Base-by-base conservation (phyloP, 768 basidiomycete genomes). In the Hortiboletus flavorubellus region DNA sequence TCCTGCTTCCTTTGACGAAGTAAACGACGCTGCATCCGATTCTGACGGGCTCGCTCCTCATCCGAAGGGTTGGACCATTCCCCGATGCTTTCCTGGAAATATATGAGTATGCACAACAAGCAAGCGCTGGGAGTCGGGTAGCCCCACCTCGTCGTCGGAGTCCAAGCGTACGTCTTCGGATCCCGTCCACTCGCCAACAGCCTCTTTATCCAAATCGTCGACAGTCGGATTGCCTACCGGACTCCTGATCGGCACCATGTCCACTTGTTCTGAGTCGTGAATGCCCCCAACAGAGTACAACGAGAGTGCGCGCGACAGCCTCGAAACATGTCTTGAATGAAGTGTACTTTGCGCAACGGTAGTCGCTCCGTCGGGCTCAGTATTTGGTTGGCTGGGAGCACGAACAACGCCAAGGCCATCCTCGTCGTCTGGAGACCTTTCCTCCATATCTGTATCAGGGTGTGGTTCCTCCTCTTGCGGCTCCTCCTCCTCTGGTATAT, bases 31-130 rank as follows among this genome's bases (percentile, higher is more conserved):
- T 86, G 82, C 43, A 81, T 70, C 31, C 89, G 83, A 31, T 78
- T 72, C 58, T 84, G 84, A 21, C 90, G 82, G 4, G 87, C 90
- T 30, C 86, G 81, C 65, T 93, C 91, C 70, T 93, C 91, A 64
- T 93, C 91, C 26, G 91, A 93, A 16, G 91, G 91, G 64, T 93
- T 93, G 23, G 91, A 93, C 81, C 82, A 93, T 73, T 93, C 91
- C 29, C 89, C 90, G 46, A 91, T 86, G 61, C 89, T 91, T 85
- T 90, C 75, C 60, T 71, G 58, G 53, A 30, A 53, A 50, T 26
- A 58, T 41, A 54, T 59, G 31, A 54, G 41, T 18, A 56, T 46
- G 40, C 12, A 35, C 46, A 50, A 44, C 15, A 41, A 53, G 55
- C 58, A 49, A 40, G 21, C 14, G 14, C 30, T 2, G 9, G 3